These are phyloP conservation scores for Rutstroemia sp. DNA, from an alignment of 2,329 filamentous ascomycete genomes.

Conservation along the genomic window DNA sequence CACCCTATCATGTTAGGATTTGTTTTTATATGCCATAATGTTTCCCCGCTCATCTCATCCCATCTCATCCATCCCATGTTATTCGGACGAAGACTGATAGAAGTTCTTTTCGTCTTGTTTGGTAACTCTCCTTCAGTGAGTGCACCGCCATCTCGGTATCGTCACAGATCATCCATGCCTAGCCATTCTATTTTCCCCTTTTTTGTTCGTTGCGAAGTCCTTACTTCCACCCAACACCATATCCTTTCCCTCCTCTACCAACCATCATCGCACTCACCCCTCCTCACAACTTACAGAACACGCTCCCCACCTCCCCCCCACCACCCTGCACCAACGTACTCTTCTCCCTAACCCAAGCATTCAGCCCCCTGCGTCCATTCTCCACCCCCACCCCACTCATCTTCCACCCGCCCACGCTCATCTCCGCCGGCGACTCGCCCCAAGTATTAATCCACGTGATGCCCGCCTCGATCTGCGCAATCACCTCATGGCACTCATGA, in stretches of 20 bases:
- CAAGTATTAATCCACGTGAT: conserved; percentile 93
- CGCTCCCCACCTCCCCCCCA: conserved; percentile 54
- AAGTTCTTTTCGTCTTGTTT: too few species aligned
- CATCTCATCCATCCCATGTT: too few species aligned
- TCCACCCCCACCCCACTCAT: conserved; percentile 81
- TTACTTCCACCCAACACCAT: too few species aligned
- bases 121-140: too few species aligned
- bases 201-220: too few species aligned
- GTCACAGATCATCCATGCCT: too few species aligned
- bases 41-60: too few species aligned
- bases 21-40: too few species aligned
- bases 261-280: background rate
- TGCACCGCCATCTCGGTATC: too few species aligned
- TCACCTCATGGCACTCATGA: conserved; percentile 63
- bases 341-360: conserved; percentile 80
- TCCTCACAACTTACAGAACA: conserved; percentile 55
- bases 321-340: conserved; percentile 78
- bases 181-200: too few species aligned
- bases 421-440: conserved; percentile 88
- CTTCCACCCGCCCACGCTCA: conserved; percentile 91
- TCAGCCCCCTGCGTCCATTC: conserved; percentile 72
- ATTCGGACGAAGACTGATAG: too few species aligned
- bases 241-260: background rate
- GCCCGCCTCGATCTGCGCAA: conserved; percentile 67
- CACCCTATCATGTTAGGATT: background rate